Evolutionary conservation across 192 early-diverging fungal genomes (phyloP).

Genomic region (Ambispora gerdemannii): DNA sequence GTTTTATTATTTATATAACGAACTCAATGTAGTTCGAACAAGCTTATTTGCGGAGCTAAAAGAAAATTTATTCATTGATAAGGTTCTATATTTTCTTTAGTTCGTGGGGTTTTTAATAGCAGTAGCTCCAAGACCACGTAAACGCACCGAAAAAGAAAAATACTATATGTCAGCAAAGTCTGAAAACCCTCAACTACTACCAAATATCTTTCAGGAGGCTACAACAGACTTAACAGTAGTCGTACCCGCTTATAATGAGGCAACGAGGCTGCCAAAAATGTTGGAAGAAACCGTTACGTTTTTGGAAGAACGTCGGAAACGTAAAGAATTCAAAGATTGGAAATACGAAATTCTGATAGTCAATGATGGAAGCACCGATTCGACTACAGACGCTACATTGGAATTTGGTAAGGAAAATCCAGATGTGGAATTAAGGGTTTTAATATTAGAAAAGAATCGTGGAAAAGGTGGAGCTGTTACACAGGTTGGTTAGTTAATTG

Average conservation of each 20-base stretch:
- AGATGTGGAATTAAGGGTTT: slow-evolving; percentile 61
- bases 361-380: slow-evolving; percentile 88
- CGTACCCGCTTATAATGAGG: slow-evolving; percentile 92
- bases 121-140: slow-evolving; percentile 43
- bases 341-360: slow-evolving; percentile 87
- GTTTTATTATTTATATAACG: background rate
- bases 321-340: slow-evolving; percentile 44
- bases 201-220: slow-evolving; percentile 46
- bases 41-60: background rate
- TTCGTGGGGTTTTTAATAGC: slow-evolving; percentile 35
- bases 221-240: slow-evolving; percentile 68
- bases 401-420: slow-evolving; percentile 58
- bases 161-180: slow-evolving; percentile 45
- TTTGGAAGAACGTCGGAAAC: slow-evolving; percentile 49
- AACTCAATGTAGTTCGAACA: background rate
- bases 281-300: slow-evolving; percentile 74
- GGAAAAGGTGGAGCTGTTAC: slow-evolving; percentile 95
- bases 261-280: slow-evolving; percentile 77
- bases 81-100: slow-evolving; percentile 26
- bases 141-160: slow-evolving; percentile 49
- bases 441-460: slow-evolving; percentile 78
- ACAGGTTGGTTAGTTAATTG: slow-evolving; percentile 50
- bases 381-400: slow-evolving; percentile 65
- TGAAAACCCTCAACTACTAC: slow-evolving; percentile 38
- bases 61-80: background rate